Percentiles rank a stretch among this genome's conserved stretches.
Evolutionary conservation across 768 basidiomycete genomes (phyloP).

Genomic region (Rhodotorula sphaerocarpa): DNA sequence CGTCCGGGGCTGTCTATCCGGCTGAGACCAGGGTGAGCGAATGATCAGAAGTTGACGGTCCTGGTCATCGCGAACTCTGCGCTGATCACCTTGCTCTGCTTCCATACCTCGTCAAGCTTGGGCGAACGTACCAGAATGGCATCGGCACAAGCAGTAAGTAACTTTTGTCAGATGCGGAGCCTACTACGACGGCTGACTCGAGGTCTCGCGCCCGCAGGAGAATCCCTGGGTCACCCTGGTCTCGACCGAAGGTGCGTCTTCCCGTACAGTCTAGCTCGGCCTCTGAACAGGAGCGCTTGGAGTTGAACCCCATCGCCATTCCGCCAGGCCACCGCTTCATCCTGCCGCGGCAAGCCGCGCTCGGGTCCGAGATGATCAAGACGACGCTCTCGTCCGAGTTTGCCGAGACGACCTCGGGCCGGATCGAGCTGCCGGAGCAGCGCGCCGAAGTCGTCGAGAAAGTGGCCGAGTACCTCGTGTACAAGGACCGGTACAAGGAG

Average conservation of each 20-base stretch:
- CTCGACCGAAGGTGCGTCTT: conserved; percentile 17
- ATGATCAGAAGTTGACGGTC: no score
- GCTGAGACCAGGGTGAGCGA: no score
- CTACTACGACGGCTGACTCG: no score
- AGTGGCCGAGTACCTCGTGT: conserved; percentile 35
- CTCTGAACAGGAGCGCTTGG: neutral
- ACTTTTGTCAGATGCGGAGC: no score
- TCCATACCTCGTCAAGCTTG: no score
- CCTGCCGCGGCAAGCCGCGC: conserved; percentile 27
- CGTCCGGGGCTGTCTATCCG: no score
- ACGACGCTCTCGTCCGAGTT: conserved; percentile 28
- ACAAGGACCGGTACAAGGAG: conserved; percentile 27
- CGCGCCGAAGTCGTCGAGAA: conserved; percentile 33
- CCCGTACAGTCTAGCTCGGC: neutral
- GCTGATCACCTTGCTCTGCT: no score
- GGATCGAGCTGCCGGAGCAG: conserved; percentile 18
- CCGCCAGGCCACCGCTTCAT: conserved; percentile 30
- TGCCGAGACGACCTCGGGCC: conserved; percentile 9
- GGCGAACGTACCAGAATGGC: no score
- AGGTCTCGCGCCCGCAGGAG: neutral
- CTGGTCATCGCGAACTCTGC: no score
- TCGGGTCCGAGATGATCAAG: conserved; percentile 22
- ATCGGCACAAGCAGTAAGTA: no score
- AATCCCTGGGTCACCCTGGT: conserved; percentile 28
- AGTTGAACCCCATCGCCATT: neutral